Evolutionary conservation across 305 asterid genomes (phyloP), one percentile per base, ranked within the genome.

Genomic region (Coffea humblotiana): DNA sequence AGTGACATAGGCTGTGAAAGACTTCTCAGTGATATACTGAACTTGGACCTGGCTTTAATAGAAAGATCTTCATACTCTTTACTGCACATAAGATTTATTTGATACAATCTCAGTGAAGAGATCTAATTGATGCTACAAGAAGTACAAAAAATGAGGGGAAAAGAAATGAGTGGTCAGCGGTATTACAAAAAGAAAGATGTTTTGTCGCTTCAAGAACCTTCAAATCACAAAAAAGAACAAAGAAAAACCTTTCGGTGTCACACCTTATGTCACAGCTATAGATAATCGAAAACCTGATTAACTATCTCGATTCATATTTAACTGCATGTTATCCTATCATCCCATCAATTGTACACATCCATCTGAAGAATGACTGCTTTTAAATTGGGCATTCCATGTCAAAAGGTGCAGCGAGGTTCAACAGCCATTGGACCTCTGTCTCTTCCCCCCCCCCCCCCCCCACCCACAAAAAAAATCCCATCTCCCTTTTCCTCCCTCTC

Each of bases 21-120:
- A 61, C 87, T 83, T 81, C 98, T 88, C 40, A 95, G 97, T 74
- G 96, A 94, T 78, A 88, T 88, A 82, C 91, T 90, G 82, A 94
- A 94, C 86, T 92, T 90, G 66, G 97, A 90, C 84, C 92, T 95
- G 4, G 92, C 93, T 87, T 90, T 95, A 67, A 85, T 83, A 15
- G 97, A 94, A 45, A 95, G 88, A 85, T 95, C 96, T 85, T 95
- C 98, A 75, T 88, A 92, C 77, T 93, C 99, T 85, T 91, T 91
- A 63, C 99, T 95, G 96, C 77, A 78, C 7, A 75, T 52, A 37
- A 13, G 16, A 27, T 56, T 23, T 35, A 81, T 64, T 70, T 58
- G 13, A 70, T 29, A 23, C 72, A 49, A 72, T 74, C 76, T 67
- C 29, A 82, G 25, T 21, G 35, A 47, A 45, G 23, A 63, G 71